Evolutionary conservation across 208 protist genomes (phyloP).

Genomic region (Leishmania gerbilli): DNA sequence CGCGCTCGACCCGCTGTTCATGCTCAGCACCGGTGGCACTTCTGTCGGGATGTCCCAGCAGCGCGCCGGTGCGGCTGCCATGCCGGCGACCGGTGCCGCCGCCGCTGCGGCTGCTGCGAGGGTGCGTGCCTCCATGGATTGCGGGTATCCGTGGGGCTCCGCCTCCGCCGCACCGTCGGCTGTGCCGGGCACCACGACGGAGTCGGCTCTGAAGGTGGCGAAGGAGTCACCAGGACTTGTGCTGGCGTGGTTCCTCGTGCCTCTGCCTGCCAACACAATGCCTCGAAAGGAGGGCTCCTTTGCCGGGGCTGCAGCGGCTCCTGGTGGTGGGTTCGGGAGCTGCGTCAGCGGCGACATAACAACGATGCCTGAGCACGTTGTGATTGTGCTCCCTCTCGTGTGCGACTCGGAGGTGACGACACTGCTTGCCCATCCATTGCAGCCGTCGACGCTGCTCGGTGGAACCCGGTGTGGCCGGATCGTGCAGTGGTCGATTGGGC

Average conservation of each 20-base stretch:
- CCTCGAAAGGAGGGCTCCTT: conserved; percentile 27
- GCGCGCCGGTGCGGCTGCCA: background rate
- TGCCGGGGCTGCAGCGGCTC: conserved; percentile 5
- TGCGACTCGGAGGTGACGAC: conserved; percentile 56
- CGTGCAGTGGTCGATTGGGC: conserved; percentile 43
- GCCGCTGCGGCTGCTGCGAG: conserved; percentile 13
- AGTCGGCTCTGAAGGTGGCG: conserved; percentile 21
- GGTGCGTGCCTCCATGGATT: conserved; percentile 23
- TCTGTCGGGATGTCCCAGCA: background rate
- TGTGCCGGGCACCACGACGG: conserved; percentile 17
- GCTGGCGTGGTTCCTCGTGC: conserved; percentile 54
- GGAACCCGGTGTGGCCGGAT: conserved; percentile 57
- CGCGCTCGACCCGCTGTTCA: background rate
- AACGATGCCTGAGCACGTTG: conserved; percentile 23
- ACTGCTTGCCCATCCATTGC: conserved; percentile 45
- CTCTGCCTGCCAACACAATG: conserved; percentile 6
- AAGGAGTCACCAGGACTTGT: conserved; percentile 40
- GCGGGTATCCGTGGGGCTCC: conserved; percentile 45
- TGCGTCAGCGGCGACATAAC: background rate
- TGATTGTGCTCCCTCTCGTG: conserved; percentile 53
- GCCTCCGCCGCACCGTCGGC: conserved; percentile 8
- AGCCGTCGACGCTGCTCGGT: conserved; percentile 40
- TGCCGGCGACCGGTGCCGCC: background rate
- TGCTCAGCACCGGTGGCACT: background rate
- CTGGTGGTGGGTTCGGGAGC: conserved; percentile 3